Conservation (phyloP, 495 filamentous ascomycete species). For the Acidiella bohemica region DNA sequence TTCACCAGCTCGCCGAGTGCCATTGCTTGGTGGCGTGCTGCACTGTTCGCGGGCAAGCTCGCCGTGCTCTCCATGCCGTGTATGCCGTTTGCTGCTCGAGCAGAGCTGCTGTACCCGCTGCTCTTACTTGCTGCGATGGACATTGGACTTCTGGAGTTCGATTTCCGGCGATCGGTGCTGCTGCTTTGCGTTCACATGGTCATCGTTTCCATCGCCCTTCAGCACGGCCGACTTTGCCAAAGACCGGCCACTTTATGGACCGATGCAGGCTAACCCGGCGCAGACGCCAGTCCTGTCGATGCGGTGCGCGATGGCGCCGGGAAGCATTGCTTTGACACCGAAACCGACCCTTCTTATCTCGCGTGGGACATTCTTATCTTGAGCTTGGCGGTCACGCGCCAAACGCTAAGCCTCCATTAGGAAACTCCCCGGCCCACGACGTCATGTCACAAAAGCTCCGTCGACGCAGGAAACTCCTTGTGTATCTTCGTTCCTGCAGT, state of each 20-base stretch:
- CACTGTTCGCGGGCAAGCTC: slow-evolving; percentile 34
- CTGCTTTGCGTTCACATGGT: slow-evolving; percentile 10
- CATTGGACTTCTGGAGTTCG: slow-evolving; percentile 6
- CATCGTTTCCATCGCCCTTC: slow-evolving; percentile 2
- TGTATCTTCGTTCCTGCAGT: too few species aligned
- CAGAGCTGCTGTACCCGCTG: slow-evolving; percentile 48
- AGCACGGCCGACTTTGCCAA: slow-evolving; percentile 7
- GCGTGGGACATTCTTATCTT: too few species aligned
- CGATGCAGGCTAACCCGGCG: too few species aligned
- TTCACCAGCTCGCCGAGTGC: slow-evolving; percentile 27
- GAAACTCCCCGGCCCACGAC: too few species aligned
- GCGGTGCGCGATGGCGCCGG: too few species aligned
- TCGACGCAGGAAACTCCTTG: too few species aligned
- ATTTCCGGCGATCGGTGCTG: slow-evolving; percentile 5
- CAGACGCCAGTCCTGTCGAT: too few species aligned
- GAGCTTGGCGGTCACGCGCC: too few species aligned
- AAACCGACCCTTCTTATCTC: too few species aligned
- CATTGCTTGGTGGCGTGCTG: slow-evolving; percentile 8
- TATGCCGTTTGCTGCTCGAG: slow-evolving; percentile 44
- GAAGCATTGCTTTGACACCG: too few species aligned
- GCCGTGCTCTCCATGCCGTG: slow-evolving; percentile 35
- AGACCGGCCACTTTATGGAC: slow-evolving; percentile 3
- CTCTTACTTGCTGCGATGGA: slow-evolving; percentile 46
- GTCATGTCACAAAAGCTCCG: too few species aligned
- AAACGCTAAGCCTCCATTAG: too few species aligned